Conservation (phyloP, 2,329 filamentous ascomycete species). For the Pseudogymnoascus pannorum region DNA sequence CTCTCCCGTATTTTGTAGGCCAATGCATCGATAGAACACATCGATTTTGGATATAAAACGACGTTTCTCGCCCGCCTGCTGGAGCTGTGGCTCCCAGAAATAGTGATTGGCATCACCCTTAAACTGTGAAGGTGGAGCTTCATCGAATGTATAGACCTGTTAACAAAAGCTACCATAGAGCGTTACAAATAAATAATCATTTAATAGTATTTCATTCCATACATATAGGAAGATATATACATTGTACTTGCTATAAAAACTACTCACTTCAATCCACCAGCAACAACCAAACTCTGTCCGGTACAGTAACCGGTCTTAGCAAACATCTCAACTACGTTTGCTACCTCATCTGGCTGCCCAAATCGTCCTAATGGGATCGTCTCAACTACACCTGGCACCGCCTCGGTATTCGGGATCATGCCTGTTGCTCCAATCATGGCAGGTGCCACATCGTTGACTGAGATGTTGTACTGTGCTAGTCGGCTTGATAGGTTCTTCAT, state of each 20-base stretch:
- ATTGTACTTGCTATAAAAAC: background rate
- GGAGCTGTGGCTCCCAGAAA: background rate
- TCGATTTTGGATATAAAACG: background rate
- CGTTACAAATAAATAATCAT: background rate
- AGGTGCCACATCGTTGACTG: conserved; percentile 41
- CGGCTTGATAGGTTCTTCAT: conserved; percentile 38
- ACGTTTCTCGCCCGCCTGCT: background rate
- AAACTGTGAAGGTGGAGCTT: background rate
- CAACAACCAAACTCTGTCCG: conserved; percentile 37
- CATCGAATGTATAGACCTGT: background rate
- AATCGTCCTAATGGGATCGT: conserved; percentile 38
- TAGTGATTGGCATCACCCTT: background rate
- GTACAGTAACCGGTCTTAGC: conserved; percentile 39
- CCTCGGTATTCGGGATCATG: conserved; percentile 34
- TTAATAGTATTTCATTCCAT: background rate
- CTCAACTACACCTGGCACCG: conserved; percentile 20
- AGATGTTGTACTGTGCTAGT: conserved; percentile 38
- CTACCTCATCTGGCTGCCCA: conserved; percentile 39
- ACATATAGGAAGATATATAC: background rate
- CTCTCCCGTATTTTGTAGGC: background rate
- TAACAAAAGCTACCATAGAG: background rate
- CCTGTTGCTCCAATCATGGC: conserved; percentile 39
- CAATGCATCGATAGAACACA: background rate
- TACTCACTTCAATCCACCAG: conserved; percentile 31
- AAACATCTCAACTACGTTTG: conserved; percentile 41